These are phyloP conservation scores for Zalaria obscura DNA, from an alignment of 2,329 filamentous ascomycete species.

Conservation along the genomic window DNA sequence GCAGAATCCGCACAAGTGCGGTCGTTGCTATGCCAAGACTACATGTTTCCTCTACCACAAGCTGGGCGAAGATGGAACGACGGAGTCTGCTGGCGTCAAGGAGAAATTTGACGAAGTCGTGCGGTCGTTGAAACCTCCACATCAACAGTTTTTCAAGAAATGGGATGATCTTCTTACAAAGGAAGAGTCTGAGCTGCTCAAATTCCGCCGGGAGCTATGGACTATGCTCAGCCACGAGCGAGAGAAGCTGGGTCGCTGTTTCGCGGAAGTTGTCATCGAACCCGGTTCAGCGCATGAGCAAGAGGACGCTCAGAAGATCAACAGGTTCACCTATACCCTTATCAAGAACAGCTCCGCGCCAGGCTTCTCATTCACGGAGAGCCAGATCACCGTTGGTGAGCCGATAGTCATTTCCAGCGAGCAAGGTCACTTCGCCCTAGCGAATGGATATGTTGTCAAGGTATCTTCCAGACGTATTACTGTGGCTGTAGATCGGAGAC, in stretches of 20 bases:
- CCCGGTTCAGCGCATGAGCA: constrained; percentile 61
- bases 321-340: constrained; percentile 78
- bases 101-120: constrained; percentile 73
- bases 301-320: constrained; percentile 55
- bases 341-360: constrained; percentile 47
- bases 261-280: constrained; percentile 73
- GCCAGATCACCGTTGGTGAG: constrained; percentile 73
- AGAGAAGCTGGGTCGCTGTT: constrained; percentile 79
- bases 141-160: constrained; percentile 71
- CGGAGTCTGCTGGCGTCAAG: constrained; percentile 66
- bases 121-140: constrained; percentile 35
- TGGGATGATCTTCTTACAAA: constrained; percentile 91
- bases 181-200: constrained; percentile 83
- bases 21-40: constrained; percentile 77
- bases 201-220: constrained; percentile 81
- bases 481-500: constrained; percentile 76
- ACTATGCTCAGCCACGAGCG: constrained; percentile 85
- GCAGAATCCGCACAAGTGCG: constrained; percentile 67
- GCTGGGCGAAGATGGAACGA: constrained; percentile 69
- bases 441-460: constrained; percentile 77
- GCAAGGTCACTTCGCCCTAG: constrained; percentile 83
- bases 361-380: constrained; percentile 77
- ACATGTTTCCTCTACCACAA: constrained; percentile 91
- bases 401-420: constrained; percentile 96
- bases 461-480: constrained; percentile 63